Evolutionary conservation across 164 flowering plant species (phyloP).

Genomic region (Vitis cinerea): DNA sequence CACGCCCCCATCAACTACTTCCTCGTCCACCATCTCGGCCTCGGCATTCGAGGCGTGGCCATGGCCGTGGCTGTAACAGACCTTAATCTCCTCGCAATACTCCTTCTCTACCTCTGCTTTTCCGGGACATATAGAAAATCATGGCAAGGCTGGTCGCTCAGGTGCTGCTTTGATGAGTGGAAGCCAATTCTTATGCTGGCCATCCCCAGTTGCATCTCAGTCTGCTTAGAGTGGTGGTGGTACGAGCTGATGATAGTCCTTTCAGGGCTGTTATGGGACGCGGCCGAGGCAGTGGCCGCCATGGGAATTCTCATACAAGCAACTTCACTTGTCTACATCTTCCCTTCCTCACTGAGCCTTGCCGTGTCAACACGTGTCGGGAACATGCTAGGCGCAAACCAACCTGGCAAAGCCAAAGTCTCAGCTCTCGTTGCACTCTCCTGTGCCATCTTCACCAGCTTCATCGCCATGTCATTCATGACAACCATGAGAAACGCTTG

Average conservation of each 20-base stretch:
- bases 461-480: slow-evolving; percentile 39
- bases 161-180: slow-evolving; percentile 35
- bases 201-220: slow-evolving; percentile 55
- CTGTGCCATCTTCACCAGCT: slow-evolving; percentile 34
- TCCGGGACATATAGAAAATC: slow-evolving; percentile 28
- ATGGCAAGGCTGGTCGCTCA: slow-evolving; percentile 35
- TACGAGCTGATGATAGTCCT: slow-evolving; percentile 67
- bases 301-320: slow-evolving; percentile 66
- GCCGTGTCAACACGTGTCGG: slow-evolving; percentile 65
- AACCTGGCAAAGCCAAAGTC: slow-evolving; percentile 39
- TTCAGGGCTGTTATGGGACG: slow-evolving; percentile 42
- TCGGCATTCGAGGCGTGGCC: slow-evolving; percentile 55
- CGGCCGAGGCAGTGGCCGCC: slow-evolving; percentile 41
- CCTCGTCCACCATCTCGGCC: slow-evolving; percentile 24
- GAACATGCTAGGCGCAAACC: slow-evolving; percentile 55
- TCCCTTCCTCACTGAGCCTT: slow-evolving; percentile 56
- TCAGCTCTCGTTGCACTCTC: slow-evolving; percentile 33
- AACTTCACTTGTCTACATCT: slow-evolving; percentile 56
- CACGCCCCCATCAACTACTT: slow-evolving; percentile 55
- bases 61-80: slow-evolving; percentile 32
- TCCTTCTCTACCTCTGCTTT: slow-evolving; percentile 31
- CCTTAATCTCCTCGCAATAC: slow-evolving; percentile 19
- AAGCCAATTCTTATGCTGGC: slow-evolving; percentile 41
- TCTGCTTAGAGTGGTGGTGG: slow-evolving; percentile 91
- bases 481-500: slow-evolving; percentile 34